Conservation (phyloP, 73 alveolate genomes). For the Paramecium caudatum region DNA sequence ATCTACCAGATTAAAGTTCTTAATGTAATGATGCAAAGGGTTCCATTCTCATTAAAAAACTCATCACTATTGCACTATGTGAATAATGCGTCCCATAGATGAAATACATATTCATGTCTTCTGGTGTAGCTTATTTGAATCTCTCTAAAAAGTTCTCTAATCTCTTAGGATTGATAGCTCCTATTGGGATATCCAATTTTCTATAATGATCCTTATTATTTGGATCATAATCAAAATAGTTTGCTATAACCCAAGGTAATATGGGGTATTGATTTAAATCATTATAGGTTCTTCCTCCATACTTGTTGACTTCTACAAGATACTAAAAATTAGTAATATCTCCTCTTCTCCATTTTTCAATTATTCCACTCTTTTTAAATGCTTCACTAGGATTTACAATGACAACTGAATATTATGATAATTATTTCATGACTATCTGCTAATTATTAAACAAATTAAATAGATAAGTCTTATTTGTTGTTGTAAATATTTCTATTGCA, state of each 20-base stretch:
- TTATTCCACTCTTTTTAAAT: slow-evolving; percentile 86
- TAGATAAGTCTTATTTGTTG: slow-evolving; percentile 65
- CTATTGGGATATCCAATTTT: slow-evolving; percentile 89
- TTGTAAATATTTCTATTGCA: slow-evolving; percentile 79
- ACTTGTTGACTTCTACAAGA: slow-evolving; percentile 87
- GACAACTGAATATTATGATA: not conserved
- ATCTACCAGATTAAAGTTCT: slow-evolving; percentile 85
- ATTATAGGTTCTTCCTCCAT: slow-evolving; percentile 84
- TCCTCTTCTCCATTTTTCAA: slow-evolving; percentile 89
- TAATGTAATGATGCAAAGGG: slow-evolving; percentile 89
- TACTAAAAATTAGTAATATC: slow-evolving; percentile 83
- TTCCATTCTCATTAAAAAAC: slow-evolving; percentile 89
- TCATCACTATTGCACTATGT: slow-evolving; percentile 83
- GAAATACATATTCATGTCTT: slow-evolving; percentile 70
- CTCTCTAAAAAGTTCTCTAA: slow-evolving; percentile 69
- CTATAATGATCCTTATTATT: slow-evolving; percentile 83
- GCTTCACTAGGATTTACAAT: slow-evolving; percentile 74
- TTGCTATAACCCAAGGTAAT: slow-evolving; percentile 96
- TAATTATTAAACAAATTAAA: slow-evolving; percentile 69
- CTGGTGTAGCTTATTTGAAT: slow-evolving; percentile 65
- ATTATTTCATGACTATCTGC: not conserved
- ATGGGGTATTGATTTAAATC: slow-evolving; percentile 94
- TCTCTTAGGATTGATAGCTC: slow-evolving; percentile 84
- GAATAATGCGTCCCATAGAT: slow-evolving; percentile 97
- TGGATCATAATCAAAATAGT: slow-evolving; percentile 77